These are phyloP conservation scores for Zygosaccharomyces pseudobailii DNA, from an alignment of 1,139 yeast genomes.

Conservation along the genomic window DNA sequence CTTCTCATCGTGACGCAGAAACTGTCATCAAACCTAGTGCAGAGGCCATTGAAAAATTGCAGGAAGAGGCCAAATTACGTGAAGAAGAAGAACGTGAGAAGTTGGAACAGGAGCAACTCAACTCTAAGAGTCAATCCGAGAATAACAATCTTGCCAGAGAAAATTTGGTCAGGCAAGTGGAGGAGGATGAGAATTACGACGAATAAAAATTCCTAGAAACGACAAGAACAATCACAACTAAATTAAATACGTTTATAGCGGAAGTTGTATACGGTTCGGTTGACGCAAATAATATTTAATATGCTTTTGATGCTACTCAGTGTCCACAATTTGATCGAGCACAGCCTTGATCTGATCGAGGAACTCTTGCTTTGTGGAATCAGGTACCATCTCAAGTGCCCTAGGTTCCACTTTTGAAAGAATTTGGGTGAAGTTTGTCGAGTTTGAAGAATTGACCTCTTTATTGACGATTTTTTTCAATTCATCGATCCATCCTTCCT, in stretches of 20 bases:
- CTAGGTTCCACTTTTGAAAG: constrained; percentile 53
- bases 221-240: background rate
- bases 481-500: constrained; percentile 84
- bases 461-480: constrained; percentile 54
- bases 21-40: constrained; percentile 42
- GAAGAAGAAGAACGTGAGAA: constrained; percentile 36
- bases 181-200: constrained; percentile 81
- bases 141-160: constrained; percentile 39
- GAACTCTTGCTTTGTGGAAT: constrained; percentile 54
- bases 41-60: constrained; percentile 38
- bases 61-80: constrained; percentile 41
- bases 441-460: constrained; percentile 37
- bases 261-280: background rate
- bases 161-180: constrained; percentile 70
- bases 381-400: constrained; percentile 67
- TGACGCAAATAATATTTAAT: background rate
- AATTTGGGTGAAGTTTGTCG: constrained; percentile 50
- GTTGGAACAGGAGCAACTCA: constrained; percentile 10
- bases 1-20: constrained; percentile 14
- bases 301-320: constrained; percentile 16
- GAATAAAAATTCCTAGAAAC: constrained; percentile 43
- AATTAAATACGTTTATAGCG: background rate
- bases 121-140: constrained; percentile 31
- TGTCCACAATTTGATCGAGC: constrained; percentile 45
- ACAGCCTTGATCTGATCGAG: constrained; percentile 55